phyloP scores from a whole-genome alignment of 179 eudicot species.

The Vitellaria paradoxa region DNA sequence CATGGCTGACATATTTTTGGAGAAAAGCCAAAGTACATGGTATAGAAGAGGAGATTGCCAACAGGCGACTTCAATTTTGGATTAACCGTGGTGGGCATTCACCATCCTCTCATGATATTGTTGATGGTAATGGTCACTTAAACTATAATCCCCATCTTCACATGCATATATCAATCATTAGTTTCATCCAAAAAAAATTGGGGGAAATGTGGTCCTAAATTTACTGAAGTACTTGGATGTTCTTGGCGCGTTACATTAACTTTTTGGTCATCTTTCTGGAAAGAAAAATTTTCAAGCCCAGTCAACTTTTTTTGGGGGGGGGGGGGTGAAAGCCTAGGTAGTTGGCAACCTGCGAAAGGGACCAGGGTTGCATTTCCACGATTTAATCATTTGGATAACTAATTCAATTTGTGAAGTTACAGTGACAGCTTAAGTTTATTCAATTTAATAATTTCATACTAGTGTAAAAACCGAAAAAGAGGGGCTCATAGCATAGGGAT shows the following conservation, averaged over 20 bases:
- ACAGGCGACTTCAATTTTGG: slow-evolving; percentile 71
- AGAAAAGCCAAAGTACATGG: slow-evolving; percentile 61
- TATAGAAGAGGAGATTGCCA: slow-evolving; percentile 44
- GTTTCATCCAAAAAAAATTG: not conserved
- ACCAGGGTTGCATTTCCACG: not conserved
- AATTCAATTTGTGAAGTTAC: no score
- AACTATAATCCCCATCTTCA: not conserved
- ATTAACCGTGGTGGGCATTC: slow-evolving; percentile 67
- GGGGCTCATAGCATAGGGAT: no score
- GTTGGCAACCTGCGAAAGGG: not conserved
- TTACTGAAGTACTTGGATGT: not conserved
- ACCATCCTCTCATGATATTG: slow-evolving; percentile 79
- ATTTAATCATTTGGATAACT: no score
- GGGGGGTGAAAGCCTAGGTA: no score
- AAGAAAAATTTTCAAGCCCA: not conserved
- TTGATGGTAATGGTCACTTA: slow-evolving; percentile 54
- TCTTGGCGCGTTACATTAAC: not conserved
- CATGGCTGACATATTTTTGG: slow-evolving; percentile 86
- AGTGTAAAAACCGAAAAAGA: no score
- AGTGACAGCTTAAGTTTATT: no score
- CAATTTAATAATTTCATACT: no score
- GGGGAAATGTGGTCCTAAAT: not conserved
- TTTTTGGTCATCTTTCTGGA: not conserved
- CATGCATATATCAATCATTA: not conserved
- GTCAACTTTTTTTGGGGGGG: no score